These are phyloP conservation scores for Gossypium longicalyx DNA, from an alignment of 345 rosid species.

Conservation along the genomic window DNA sequence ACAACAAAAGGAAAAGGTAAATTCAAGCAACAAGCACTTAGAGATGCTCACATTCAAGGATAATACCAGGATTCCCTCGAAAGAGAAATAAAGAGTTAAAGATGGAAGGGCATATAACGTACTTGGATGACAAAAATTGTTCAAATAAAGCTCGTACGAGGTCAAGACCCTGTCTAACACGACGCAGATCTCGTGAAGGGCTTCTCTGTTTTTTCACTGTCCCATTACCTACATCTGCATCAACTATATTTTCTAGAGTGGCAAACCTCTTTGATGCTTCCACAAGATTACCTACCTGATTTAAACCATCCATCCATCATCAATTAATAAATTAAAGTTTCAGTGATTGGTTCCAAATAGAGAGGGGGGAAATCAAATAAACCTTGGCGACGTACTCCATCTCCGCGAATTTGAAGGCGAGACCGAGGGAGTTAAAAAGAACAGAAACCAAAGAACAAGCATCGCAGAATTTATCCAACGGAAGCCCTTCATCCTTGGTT, in stretches of 20 bases:
- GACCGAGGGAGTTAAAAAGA: constrained; percentile 68
- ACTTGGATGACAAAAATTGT: constrained; percentile 57
- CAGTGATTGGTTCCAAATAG: background rate
- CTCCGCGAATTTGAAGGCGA: constrained; percentile 89
- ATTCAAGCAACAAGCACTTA: too few species aligned
- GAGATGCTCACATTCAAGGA: too few species aligned
- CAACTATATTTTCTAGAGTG: constrained; percentile 52
- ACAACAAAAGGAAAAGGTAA: background rate
- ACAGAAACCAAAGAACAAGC: constrained; percentile 65
- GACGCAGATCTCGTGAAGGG: constrained; percentile 66
- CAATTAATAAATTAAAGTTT: too few species aligned
- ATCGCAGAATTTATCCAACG: constrained; percentile 52
- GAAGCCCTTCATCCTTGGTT: constrained; percentile 23
- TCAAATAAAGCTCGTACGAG: constrained; percentile 76
- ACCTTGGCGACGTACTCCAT: constrained; percentile 76
- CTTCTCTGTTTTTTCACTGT: constrained; percentile 74
- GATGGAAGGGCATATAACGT: constrained; percentile 3
- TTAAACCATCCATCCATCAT: background rate
- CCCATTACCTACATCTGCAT: constrained; percentile 53
- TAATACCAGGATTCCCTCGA: too few species aligned
- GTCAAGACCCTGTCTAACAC: constrained; percentile 89
- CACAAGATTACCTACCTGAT: constrained; percentile 55
- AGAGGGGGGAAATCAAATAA: background rate
- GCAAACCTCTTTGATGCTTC: constrained; percentile 58
- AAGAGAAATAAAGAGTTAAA: background rate